Evolutionary conservation across 2,329 filamentous ascomycete genomes (phyloP), one percentile per base, ranked within the genome.

Genomic region (Scedosporium dehoogii): DNA sequence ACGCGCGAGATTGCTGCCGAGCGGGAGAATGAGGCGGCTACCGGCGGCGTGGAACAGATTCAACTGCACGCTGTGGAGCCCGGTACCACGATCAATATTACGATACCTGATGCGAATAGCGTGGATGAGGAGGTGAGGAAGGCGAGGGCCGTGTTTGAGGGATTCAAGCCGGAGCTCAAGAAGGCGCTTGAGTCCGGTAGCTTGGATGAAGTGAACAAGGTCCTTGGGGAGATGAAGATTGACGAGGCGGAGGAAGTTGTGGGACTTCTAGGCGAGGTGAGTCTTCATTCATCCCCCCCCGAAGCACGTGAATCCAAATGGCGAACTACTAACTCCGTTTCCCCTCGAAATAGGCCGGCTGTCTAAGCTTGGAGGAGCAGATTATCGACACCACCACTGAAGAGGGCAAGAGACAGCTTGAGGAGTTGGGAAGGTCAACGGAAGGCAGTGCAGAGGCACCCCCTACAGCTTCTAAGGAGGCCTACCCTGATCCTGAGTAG

Each of bases 61-160:
- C 96, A 99, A 75, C 82, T 99, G 57, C 94, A 99, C 72, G 93
- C 94, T 14, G 92, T 99, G 10, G 92, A 97, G 73, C 93, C 93
- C 0, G 89, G 89, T 58, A 97, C 93, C 3, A 88, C 90, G 65
- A 97, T 99, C 73, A 90, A 90, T 72, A 97, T 97, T 74, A 84
- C 78, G 62, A 88, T 96, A 46, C 93, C 94, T 12, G 80, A 88
- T 0, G 79, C 81, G 46, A 80, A 85, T 25, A 89, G 86, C 68
- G 81, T 85, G 25, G 86, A 92, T 60, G 82, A 84, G 1, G 85
- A 82, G 61, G 81, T 81, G 61, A 80, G 86, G 65, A 78, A 81
- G 64, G 85, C 85, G 0, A 82, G 93, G 53, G 78, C 85, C 68
- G 87, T 97, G 63, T 99, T 92, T 70, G 90, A 97, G 38, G 77